Percentiles rank a stretch among this genome's conserved stretches.
These are phyloP conservation scores for Leccinum subtestaceum DNA, from an alignment of 768 basidiomycete species.

Conservation along the genomic window DNA sequence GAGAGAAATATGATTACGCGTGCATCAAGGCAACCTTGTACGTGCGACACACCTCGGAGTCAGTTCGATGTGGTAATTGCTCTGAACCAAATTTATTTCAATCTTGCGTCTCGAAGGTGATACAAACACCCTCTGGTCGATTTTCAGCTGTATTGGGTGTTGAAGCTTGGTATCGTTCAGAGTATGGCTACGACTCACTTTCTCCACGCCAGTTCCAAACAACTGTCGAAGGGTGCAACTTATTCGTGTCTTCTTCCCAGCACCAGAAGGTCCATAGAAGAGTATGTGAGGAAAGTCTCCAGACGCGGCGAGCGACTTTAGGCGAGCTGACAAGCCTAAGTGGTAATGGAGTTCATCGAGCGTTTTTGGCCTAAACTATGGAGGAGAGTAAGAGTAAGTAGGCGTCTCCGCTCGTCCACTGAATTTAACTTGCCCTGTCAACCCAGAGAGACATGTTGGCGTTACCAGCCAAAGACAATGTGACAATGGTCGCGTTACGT, in stretches of 20 bases:
- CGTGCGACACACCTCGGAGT: constrained; percentile 75
- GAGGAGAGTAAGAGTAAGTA: constrained; percentile 2
- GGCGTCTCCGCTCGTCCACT: background rate
- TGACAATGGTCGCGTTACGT: constrained; percentile 27
- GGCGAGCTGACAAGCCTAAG: constrained; percentile 67
- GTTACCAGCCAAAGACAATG: background rate
- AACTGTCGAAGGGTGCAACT: constrained; percentile 84
- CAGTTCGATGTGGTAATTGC: constrained; percentile 96
- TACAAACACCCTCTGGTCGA: constrained; percentile 94
- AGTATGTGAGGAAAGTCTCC: constrained; percentile 98
- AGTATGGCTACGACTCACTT: constrained; percentile 47
- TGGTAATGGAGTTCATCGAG: constrained; percentile 92
- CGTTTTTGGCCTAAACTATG: constrained; percentile 78
- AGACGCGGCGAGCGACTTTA: constrained; percentile 77
- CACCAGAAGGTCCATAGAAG: constrained; percentile 95
- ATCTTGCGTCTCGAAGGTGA: constrained; percentile 93
- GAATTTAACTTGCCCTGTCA: constrained; percentile 37
- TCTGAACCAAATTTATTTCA: constrained; percentile 95
- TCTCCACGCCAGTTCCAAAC: constrained; percentile 91
- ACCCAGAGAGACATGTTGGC: constrained; percentile 65
- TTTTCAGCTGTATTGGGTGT: constrained; percentile 71
- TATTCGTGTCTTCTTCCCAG: constrained; percentile 97
- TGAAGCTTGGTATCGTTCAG: background rate
- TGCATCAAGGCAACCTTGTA: background rate
- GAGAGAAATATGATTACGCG: constrained; percentile 2